Evolutionary conservation across 139 green algal genomes (phyloP).

Genomic region (Trebouxia sp.): DNA sequence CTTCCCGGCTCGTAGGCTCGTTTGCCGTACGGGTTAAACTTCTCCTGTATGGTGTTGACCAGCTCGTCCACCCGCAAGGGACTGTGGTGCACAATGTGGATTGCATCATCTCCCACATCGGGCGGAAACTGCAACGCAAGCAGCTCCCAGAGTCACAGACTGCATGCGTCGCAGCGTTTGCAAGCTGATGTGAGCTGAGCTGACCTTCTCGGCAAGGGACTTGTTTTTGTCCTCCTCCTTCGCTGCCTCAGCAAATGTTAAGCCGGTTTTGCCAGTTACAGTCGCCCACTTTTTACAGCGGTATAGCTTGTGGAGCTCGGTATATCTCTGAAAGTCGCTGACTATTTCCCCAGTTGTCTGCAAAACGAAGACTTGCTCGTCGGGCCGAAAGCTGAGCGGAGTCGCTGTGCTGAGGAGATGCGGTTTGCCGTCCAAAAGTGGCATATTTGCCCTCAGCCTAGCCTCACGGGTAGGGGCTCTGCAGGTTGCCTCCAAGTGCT

Average conservation of each 20-base stretch:
- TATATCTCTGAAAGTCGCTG: slow-evolving; percentile 22
- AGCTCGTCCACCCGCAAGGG: slow-evolving; percentile 5
- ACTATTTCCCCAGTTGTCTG: slow-evolving; percentile 21
- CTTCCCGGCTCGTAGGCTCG: slow-evolving; percentile 16
- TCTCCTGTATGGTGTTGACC: slow-evolving; percentile 21
- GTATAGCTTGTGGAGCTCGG: slow-evolving; percentile 22
- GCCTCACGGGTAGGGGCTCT: neutral
- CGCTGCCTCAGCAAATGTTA: slow-evolving; percentile 18
- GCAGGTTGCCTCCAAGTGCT: neutral
- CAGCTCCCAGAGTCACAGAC: neutral
- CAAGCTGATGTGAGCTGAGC: neutral
- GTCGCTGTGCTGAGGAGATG: slow-evolving; percentile 10
- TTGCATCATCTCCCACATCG: slow-evolving; percentile 5
- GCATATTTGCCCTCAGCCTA: slow-evolving; percentile 2
- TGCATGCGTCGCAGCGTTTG: neutral
- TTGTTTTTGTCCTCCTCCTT: slow-evolving; percentile 20
- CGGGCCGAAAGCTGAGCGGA: slow-evolving; percentile 1
- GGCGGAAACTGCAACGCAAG: slow-evolving; percentile 14
- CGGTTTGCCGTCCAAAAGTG: slow-evolving; percentile 20
- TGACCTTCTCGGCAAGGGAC: slow-evolving; percentile 17
- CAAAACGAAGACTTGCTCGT: slow-evolving; percentile 21
- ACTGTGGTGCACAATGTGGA: slow-evolving; percentile 19
- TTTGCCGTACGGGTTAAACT: slow-evolving; percentile 23
- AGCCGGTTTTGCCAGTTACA: neutral
- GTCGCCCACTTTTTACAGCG: slow-evolving; percentile 22